phyloP scores from a whole-genome alignment of 345 rosid genomes.

The Dovyalis caffra region DNA sequence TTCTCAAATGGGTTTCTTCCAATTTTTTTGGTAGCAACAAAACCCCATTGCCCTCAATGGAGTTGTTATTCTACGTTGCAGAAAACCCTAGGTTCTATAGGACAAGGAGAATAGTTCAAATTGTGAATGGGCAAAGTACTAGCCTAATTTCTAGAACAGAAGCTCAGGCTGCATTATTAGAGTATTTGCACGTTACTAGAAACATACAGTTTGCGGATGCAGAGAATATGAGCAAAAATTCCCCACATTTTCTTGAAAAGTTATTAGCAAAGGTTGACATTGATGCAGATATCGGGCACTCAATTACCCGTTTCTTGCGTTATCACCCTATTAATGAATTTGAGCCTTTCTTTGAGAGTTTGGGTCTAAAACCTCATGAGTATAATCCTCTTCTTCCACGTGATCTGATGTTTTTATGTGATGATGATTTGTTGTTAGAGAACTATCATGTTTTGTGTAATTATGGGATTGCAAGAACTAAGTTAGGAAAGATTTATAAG shows the following conservation, averaged over 20 bases:
- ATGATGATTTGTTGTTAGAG: constrained; percentile 54
- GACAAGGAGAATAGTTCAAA: constrained; percentile 9
- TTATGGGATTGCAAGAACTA: too few relatives aligned
- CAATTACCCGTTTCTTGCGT: constrained; percentile 49
- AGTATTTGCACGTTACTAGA: constrained; percentile 66
- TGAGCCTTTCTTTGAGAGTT: constrained; percentile 84
- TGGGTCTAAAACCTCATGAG: constrained; percentile 59
- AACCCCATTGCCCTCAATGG: too few relatives aligned
- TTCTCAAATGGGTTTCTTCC: constrained; percentile 57
- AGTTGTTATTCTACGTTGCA: too few relatives aligned
- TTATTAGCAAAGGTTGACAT: constrained; percentile 38
- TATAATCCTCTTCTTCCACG: constrained; percentile 43
- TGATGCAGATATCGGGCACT: constrained; percentile 34
- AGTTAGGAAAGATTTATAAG: constrained; percentile 57
- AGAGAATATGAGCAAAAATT: too few relatives aligned
- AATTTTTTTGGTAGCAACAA: too few relatives aligned
- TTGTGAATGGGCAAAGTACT: constrained; percentile 15
- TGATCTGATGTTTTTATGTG: constrained; percentile 55
- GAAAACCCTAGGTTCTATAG: too few relatives aligned
- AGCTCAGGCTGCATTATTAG: constrained; percentile 66
- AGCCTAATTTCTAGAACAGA: constrained; percentile 33
- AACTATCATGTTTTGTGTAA: constrained; percentile 62
- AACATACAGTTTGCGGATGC: constrained; percentile 56
- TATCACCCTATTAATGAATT: constrained; percentile 85
- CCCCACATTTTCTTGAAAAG: constrained; percentile 47